These are phyloP conservation scores for Paracorniculantispora psalliotae DNA, from an alignment of 2,329 filamentous ascomycete species.

Conservation along the genomic window DNA sequence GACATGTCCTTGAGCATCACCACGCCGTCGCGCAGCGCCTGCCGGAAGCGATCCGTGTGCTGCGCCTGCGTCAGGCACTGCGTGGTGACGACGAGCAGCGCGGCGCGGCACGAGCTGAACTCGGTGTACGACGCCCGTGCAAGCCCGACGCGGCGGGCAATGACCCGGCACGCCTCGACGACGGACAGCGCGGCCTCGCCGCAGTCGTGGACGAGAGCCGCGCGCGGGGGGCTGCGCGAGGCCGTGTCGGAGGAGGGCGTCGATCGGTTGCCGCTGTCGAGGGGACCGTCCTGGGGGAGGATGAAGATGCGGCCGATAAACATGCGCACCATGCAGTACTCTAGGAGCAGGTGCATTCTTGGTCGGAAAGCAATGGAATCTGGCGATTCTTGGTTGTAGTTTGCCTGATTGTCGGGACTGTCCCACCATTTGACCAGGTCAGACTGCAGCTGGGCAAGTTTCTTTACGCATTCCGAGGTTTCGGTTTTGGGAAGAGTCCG, in stretches of 20 bases:
- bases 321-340: conserved; percentile 48
- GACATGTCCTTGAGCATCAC: conserved; percentile 49
- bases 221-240: conserved; percentile 24
- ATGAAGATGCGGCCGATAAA: conserved; percentile 51
- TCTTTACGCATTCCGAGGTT: conserved; percentile 27
- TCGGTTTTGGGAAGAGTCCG: conserved; percentile 28
- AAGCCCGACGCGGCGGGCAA: conserved; percentile 47
- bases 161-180: conserved; percentile 44
- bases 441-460: conserved; percentile 32
- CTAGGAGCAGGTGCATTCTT: conserved; percentile 46
- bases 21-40: conserved; percentile 44
- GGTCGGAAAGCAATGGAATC: conserved; percentile 39
- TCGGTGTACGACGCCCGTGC: conserved; percentile 52
- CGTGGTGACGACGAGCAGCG: conserved; percentile 43
- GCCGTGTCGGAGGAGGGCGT: conserved; percentile 24
- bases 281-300: conserved; percentile 30
- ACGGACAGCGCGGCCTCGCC: conserved; percentile 48
- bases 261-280: conserved; percentile 27
- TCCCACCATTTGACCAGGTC: conserved; percentile 36
- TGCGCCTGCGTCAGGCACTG: conserved; percentile 34
- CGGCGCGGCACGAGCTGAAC: conserved; percentile 50
- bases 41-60: conserved; percentile 36
- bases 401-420: conserved; percentile 27
- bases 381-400: conserved; percentile 31
- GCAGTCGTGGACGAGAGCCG: conserved; percentile 44